These are phyloP conservation scores for Cadophora sp. DNA, from an alignment of 2,329 filamentous ascomycete species.

Conservation along the genomic window DNA sequence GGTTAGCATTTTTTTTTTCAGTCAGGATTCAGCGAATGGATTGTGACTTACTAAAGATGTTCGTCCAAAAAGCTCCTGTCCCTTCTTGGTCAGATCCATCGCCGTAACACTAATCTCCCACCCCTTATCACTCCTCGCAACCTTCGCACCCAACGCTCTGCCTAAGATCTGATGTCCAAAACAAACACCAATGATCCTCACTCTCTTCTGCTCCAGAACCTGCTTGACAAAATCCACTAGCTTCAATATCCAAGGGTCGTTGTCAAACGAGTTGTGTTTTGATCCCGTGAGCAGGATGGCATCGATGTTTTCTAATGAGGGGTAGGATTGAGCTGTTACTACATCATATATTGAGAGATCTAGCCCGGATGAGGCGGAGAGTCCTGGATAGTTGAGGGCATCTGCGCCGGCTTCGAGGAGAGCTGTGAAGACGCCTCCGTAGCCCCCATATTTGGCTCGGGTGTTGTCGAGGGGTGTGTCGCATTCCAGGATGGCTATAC, in stretches of 20 bases:
- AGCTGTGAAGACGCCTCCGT: slow-evolving; percentile 53
- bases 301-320: slow-evolving; percentile 76
- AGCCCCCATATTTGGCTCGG: slow-evolving; percentile 70
- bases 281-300: slow-evolving; percentile 82
- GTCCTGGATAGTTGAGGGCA: slow-evolving; percentile 52
- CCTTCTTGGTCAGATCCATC: slow-evolving; percentile 70
- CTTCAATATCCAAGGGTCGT: slow-evolving; percentile 76
- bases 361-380: slow-evolving; percentile 46
- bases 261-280: slow-evolving; percentile 76
- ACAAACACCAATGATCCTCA: slow-evolving; percentile 81
- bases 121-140: slow-evolving; percentile 70
- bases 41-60: slow-evolving; percentile 58
- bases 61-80: slow-evolving; percentile 73
- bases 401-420: slow-evolving; percentile 27
- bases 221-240: slow-evolving; percentile 71
- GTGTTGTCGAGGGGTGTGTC: slow-evolving; percentile 76
- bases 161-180: slow-evolving; percentile 89
- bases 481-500: slow-evolving; percentile 83
- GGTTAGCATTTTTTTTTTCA: background rate
- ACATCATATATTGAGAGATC: slow-evolving; percentile 68
- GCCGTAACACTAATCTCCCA: slow-evolving; percentile 85
- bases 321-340: slow-evolving; percentile 72
- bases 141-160: slow-evolving; percentile 71
- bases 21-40: background rate
- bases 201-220: slow-evolving; percentile 64